Base-by-base conservation (phyloP, 2,329 filamentous ascomycete genomes). In the Epichloe brachyelytri region DNA sequence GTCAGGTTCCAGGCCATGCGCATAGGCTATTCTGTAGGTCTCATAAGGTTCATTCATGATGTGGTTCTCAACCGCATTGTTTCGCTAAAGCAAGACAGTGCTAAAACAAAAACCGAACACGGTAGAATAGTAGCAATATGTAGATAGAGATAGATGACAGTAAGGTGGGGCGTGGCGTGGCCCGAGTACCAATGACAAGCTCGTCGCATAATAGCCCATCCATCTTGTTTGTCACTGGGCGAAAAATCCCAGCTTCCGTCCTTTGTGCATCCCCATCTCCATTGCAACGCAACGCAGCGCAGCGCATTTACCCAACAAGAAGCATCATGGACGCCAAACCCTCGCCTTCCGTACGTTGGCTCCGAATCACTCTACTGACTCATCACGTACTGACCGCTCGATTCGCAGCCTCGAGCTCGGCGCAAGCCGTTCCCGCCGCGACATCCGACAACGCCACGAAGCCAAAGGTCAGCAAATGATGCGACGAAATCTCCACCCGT, bases 1-100 rank as follows among this genome's bases (percentile, higher is more conserved):
- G 83, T 95, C 3, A 76, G 90, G 37, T 95, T 95, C 75, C 89
- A 95, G 72, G 89, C 80, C 2, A 81, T 94, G 74, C 77, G 89
- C 12, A 84, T 88, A 41, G 89, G 83, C 4, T 93, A 91, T 65
- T 91, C 89, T 69, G 72, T 74, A 49, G 71, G 71, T 68, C 14
- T 14, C 15, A 3, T 3, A n/a, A n/a, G 15, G 15, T 17, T 17
- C 17, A 8, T 39, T 39, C 15, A 1, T 39, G 8, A 83, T 64
- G 72, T 94, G 54, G 78, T 95, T 48, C 70, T 95, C 36, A 95
- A 95, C 70, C 78, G 86, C 49, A 95, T 95, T 59, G 88, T 95
- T 20, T 85, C 84, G 40, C 69, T 95, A 60, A 93, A 93, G 71
- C 88, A 95, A 68, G 86, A 91, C 63, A 70, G 76, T 20, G 79